These are phyloP conservation scores for Escovopsis sp. DNA, from an alignment of 2,329 filamentous ascomycete genomes.

Conservation along the genomic window DNA sequence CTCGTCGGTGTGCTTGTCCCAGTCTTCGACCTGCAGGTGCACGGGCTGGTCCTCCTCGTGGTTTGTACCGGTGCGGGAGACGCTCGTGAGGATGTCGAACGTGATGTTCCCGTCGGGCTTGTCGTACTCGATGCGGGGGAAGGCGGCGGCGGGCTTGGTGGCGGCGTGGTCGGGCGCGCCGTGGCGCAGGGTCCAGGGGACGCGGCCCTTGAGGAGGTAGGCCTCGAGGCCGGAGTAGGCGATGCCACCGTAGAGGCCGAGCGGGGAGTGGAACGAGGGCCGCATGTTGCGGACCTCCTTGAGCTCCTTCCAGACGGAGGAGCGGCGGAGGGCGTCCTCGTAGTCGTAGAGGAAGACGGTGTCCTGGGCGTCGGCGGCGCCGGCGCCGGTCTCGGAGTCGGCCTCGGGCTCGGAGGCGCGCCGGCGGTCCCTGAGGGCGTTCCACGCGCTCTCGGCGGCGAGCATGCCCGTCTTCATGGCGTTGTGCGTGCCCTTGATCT, in stretches of 20 bases:
- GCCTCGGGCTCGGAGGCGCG: too few species aligned
- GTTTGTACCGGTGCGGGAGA: conserved; percentile 90
- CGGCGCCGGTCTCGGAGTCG: too few species aligned
- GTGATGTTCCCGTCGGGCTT: conserved; percentile 92
- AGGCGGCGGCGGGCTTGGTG: conserved; percentile 68
- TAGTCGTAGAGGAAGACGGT: conserved; percentile 91
- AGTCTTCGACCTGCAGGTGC: conserved; percentile 87
- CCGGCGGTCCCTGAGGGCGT: conserved; percentile 42
- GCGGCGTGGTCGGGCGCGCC: conserved; percentile 60
- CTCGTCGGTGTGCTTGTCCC: conserved; percentile 74
- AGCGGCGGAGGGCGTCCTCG: conserved; percentile 74
- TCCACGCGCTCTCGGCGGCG: conserved; percentile 79
- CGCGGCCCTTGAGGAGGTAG: conserved; percentile 68
- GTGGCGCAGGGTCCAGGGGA: conserved; percentile 88
- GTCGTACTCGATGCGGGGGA: conserved; percentile 82
- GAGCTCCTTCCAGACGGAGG: conserved; percentile 84
- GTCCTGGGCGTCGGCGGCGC: conserved; percentile 30
- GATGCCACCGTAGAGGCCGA: conserved; percentile 81
- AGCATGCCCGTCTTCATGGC: conserved; percentile 97
- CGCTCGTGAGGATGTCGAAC: conserved; percentile 92
- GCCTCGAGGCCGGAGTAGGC: conserved; percentile 89
- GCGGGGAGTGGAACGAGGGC: conserved; percentile 76
- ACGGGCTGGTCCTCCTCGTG: conserved; percentile 98
- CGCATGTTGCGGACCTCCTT: conserved; percentile 95
- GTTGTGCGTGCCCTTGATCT: conserved; percentile 96